These are phyloP conservation scores for Huiozyma sinensis DNA, from an alignment of 805 yeast genomes.

Conservation along the genomic window DNA sequence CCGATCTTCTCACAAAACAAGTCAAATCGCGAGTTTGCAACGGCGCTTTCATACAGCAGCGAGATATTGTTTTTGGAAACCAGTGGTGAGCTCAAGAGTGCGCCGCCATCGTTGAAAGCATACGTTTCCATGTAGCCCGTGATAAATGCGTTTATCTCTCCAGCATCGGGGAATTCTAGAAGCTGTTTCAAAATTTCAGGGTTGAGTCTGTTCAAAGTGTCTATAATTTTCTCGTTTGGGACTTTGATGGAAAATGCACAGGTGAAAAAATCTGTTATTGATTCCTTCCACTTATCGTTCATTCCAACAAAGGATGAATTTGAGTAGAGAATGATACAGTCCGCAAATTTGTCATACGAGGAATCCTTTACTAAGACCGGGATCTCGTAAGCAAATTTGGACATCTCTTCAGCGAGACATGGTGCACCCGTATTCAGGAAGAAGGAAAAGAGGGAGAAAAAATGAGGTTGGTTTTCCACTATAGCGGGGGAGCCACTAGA, in stretches of 20 bases:
- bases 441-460: conserved; percentile 4
- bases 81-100: conserved; percentile 22
- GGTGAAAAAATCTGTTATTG: conserved; percentile 15
- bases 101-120: conserved; percentile 20
- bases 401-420: conserved; percentile 18
- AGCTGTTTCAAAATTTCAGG: conserved; percentile 9
- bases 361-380: conserved; percentile 26
- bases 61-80: conserved; percentile 28
- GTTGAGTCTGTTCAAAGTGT: conserved; percentile 27
- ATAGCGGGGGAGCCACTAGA: conserved; percentile 11
- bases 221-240: conserved; percentile 18
- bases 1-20: conserved; percentile 16
- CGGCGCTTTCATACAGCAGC: conserved; percentile 27
- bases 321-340: conserved; percentile 27
- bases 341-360: conserved; percentile 26
- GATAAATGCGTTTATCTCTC: conserved; percentile 13
- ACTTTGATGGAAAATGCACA: conserved; percentile 12
- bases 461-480: conserved; percentile 3
- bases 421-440: conserved; percentile 5
- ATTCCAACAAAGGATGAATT: conserved; percentile 15
- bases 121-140: conserved; percentile 17
- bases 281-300: conserved; percentile 5
- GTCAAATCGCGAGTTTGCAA: conserved; percentile 8
- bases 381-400: conserved; percentile 27
- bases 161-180: conserved; percentile 1